A percentile compares a stretch with the other conserved stretches of the same genome.
Conservation (phyloP, 441 rosid species). For the Sinapis alba region DNA sequence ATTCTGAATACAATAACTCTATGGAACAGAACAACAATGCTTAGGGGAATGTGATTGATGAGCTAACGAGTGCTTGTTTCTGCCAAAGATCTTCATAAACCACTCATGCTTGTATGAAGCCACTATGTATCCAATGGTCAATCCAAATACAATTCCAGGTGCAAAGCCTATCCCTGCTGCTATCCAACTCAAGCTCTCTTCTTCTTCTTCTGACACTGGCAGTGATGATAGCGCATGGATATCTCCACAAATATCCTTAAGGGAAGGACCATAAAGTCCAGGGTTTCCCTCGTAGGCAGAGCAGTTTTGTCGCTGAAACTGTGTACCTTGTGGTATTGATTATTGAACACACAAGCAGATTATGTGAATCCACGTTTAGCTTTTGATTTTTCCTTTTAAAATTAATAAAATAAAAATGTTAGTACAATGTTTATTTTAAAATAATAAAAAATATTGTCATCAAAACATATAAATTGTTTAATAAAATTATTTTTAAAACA, state of each 20-base stretch:
- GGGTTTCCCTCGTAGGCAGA: background rate
- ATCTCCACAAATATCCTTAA: background rate
- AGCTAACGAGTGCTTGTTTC: no score
- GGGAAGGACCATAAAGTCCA: background rate
- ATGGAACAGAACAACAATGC: background rate
- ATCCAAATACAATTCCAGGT: background rate
- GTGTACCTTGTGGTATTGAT: background rate
- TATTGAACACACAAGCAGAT: background rate
- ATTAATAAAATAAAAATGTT: no score
- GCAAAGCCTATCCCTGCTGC: background rate
- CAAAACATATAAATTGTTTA: no score
- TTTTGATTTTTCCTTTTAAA: no score
- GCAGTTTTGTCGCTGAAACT: background rate
- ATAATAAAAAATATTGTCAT: no score
- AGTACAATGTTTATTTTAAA: no score
- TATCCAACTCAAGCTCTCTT: background rate
- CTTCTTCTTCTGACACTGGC: background rate
- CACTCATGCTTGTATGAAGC: background rate
- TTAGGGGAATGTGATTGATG: background rate
- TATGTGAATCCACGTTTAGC: background rate
- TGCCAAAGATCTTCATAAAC: background rate
- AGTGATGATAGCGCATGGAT: no score
- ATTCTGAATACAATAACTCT: background rate
- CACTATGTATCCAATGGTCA: background rate
- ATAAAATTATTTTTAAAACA: no score